Percentiles rank a stretch among this genome's conserved stretches.
These are phyloP conservation scores for Setaria italica DNA, from an alignment of 202 grass and related monocot species.

Conservation along the genomic window DNA sequence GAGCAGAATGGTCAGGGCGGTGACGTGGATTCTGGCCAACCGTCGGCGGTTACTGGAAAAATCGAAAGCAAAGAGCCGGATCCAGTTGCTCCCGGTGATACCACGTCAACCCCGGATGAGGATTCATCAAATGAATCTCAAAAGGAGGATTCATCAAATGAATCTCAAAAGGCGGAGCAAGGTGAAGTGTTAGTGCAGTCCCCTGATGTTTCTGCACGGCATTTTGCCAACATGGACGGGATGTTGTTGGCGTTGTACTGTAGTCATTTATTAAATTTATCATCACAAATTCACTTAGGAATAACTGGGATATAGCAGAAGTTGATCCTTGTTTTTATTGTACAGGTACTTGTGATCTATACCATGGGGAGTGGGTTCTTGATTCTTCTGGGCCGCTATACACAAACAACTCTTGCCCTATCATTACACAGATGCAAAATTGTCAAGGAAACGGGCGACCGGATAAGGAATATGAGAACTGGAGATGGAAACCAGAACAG, in stretches of 20 bases:
- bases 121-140: conserved; percentile 25
- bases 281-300: conserved; percentile 6
- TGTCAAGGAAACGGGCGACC: conserved; percentile 94
- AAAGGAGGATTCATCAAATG: conserved; percentile 27
- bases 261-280: conserved; percentile 22
- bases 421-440: conserved; percentile 97
- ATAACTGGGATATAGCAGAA: conserved; percentile 11
- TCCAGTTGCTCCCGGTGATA: conserved; percentile 19
- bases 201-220: neutral
- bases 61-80: conserved; percentile 26
- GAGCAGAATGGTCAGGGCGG: conserved; percentile 38
- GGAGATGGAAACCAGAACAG: conserved; percentile 85
- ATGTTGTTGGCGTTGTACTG: conserved; percentile 13
- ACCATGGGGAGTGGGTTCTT: conserved; percentile 77
- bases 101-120: neutral
- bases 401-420: conserved; percentile 89
- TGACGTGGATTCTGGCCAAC: conserved; percentile 23
- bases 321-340: conserved; percentile 29
- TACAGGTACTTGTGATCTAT: conserved; percentile 81
- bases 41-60: neutral
- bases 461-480: conserved; percentile 81
- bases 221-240: neutral
- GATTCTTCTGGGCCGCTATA: conserved; percentile 75
- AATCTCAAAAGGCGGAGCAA: conserved; percentile 36
- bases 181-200: conserved; percentile 34